Conservation (phyloP, 179 eudicot genomes). For the Monotropa hypopitys region DNA sequence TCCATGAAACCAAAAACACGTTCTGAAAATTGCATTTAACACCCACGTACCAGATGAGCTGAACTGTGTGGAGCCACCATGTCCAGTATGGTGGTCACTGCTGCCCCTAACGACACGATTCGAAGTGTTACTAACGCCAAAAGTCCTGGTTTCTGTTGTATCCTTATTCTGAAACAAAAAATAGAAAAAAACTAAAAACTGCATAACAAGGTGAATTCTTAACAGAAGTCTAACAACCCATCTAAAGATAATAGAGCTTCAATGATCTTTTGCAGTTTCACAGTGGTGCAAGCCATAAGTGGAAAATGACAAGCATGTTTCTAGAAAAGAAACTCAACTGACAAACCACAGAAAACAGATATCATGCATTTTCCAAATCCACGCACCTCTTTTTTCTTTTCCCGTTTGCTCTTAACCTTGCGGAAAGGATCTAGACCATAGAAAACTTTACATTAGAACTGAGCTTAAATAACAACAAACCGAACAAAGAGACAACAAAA, state of each 20-base stretch:
- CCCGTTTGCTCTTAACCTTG: slow-evolving; percentile 98
- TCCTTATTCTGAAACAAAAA: slow-evolving; percentile 54
- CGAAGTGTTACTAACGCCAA: slow-evolving; percentile 42
- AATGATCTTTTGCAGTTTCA: neutral
- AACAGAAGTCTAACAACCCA: neutral
- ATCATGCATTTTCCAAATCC: slow-evolving; percentile 13
- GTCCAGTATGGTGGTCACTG: slow-evolving; percentile 48
- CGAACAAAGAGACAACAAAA: neutral
- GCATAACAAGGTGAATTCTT: neutral
- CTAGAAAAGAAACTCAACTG: neutral
- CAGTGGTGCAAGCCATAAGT: neutral
- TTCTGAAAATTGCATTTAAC: slow-evolving; percentile 2
- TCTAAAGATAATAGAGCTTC: neutral
- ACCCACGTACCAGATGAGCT: slow-evolving; percentile 42
- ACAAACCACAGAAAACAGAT: neutral
- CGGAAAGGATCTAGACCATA: slow-evolving; percentile 70
- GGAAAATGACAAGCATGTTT: neutral
- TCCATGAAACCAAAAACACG: neutral
- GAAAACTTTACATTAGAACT: slow-evolving; percentile 26
- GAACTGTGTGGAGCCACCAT: slow-evolving; percentile 38
- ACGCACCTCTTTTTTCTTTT: slow-evolving; percentile 97
- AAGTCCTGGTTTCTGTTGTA: slow-evolving; percentile 57
- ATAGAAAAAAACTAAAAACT: slow-evolving; percentile 1
- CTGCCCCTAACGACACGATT: slow-evolving; percentile 56
- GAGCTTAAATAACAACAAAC: neutral